phyloP scores from a whole-genome alignment of 2,329 filamentous ascomycete genomes.

The Kalmusia sp. region DNA sequence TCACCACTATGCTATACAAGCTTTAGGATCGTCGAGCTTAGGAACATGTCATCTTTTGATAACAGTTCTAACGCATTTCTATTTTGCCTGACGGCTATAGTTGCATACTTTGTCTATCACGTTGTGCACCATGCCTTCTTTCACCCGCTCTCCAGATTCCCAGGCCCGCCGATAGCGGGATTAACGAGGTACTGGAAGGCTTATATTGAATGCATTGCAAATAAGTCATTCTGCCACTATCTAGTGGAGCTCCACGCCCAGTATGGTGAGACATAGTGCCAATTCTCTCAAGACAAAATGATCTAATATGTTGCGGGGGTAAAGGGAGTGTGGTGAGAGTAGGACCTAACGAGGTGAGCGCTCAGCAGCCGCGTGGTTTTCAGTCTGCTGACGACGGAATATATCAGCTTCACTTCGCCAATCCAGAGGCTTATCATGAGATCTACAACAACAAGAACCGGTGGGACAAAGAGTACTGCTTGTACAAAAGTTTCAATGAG shows the following conservation, averaged over 20 bases:
- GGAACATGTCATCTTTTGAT: too few relatives aligned
- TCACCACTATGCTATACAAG: too few relatives aligned
- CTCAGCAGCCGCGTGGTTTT: neutral
- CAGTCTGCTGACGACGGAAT: slow-evolving; percentile 22
- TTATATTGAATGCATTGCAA: slow-evolving; percentile 34
- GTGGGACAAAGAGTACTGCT: slow-evolving; percentile 51
- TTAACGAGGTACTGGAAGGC: slow-evolving; percentile 37
- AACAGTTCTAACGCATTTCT: too few relatives aligned
- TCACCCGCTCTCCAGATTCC: slow-evolving; percentile 51
- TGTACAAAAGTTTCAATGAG: slow-evolving; percentile 52
- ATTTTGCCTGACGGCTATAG: too few relatives aligned
- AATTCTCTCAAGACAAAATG: neutral
- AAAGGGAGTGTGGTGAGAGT: slow-evolving; percentile 36
- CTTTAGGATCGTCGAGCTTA: too few relatives aligned
- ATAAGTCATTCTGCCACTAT: slow-evolving; percentile 36
- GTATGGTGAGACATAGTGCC: slow-evolving; percentile 29
- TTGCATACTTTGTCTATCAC: too few relatives aligned
- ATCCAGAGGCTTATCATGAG: slow-evolving; percentile 51
- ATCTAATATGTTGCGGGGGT: slow-evolving; percentile 4
- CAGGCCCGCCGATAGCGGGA: slow-evolving; percentile 46
- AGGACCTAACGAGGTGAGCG: slow-evolving; percentile 37
- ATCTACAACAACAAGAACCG: slow-evolving; percentile 52
- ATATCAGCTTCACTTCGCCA: slow-evolving; percentile 54
- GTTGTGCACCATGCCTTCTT: slow-evolving; percentile 48
- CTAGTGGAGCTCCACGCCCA: slow-evolving; percentile 32